Evolutionary conservation across 2,329 filamentous ascomycete species (phyloP).

Genomic region (Myotisia sp.): DNA sequence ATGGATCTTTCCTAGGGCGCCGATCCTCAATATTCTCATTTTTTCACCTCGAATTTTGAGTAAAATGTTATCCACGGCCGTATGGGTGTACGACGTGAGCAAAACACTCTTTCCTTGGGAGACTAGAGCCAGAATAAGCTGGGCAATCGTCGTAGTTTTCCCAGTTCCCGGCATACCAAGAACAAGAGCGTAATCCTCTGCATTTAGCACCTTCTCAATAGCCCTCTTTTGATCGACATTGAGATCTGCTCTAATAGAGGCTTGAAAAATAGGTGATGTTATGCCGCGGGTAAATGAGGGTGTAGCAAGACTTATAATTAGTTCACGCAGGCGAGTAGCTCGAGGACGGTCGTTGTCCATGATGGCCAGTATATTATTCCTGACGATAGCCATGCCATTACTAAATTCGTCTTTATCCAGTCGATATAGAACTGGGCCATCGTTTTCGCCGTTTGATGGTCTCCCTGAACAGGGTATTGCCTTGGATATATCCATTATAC

Average conservation of each 20-base stretch:
- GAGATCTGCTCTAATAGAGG: conserved; percentile 53
- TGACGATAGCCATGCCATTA: conserved; percentile 88
- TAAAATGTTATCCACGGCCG: conserved; percentile 93
- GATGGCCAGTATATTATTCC: conserved; percentile 83
- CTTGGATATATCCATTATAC: conserved; percentile 66
- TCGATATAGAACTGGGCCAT: conserved; percentile 51
- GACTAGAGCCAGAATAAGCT: conserved; percentile 84
- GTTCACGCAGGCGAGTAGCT: conserved; percentile 55
- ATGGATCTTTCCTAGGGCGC: conserved; percentile 72
- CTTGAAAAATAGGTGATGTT: conserved; percentile 4
- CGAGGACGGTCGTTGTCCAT: conserved; percentile 69
- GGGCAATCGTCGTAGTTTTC: conserved; percentile 94
- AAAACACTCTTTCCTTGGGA: conserved; percentile 84
- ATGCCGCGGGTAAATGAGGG: conserved; percentile 56
- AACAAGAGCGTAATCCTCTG: conserved; percentile 89
- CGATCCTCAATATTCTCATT: conserved; percentile 70
- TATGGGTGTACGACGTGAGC: conserved; percentile 90
- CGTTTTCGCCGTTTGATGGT: conserved; percentile 21
- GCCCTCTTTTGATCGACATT: conserved; percentile 79
- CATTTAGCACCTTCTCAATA: conserved; percentile 90
- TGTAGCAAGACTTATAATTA: conserved; percentile 63
- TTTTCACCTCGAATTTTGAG: conserved; percentile 72
- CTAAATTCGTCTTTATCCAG: conserved; percentile 97
- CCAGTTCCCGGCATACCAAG: conserved; percentile 96
- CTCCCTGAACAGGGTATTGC: background rate